Base-by-base conservation (phyloP, 2,329 filamentous ascomycete genomes). In the Penicillium sp. region DNA sequence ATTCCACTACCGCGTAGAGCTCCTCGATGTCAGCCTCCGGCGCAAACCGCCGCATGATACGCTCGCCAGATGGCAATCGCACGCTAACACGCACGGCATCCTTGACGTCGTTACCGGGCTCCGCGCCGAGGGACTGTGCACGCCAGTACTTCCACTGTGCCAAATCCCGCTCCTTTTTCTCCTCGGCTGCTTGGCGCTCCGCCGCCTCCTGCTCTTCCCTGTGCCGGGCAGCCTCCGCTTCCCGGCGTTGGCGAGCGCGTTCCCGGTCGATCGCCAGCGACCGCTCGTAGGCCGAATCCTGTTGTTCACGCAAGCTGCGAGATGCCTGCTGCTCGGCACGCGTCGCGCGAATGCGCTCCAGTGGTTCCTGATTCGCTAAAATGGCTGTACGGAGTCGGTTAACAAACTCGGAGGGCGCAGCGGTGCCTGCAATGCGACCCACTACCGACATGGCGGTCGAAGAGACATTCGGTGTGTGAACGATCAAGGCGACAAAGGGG, bases 1-100 rank as follows among this genome's bases (percentile, higher is more conserved):
- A 97, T 67, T 99, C 94, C 2, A 97, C 91, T 73, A 95, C 96
- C 0, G 92, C 94, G 70, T 97, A 97, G 5, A 99, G 75, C 64
- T 96, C 91, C 68, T 97, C 92, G 33, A 97, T 76, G 2, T 81
- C 79, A 0, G 88, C 83, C n/a, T 83, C 77, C 1, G 80, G 77
- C 0, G 78, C 71, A 68, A 99, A 97, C 44, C 82, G 83, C 38
- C 92, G 82, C 50, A 95, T 82, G 2, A 96, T 82, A 38, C 92
- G 81, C 44, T 90, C 87, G 0, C 84, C 88, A 4, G 82, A 86
- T 0, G 79, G 76, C 63, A 87, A 72, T 13, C 83, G 77, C 24
- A 88, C 71, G 56, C 81, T 84, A 46, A 88, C 77, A n/a, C 91
- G 83, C 16, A 95, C 88, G 0, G 86, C 79, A 50, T 88, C 86